Evolutionary conservation across 2,329 filamentous ascomycete genomes (phyloP).

Genomic region (Colletotrichum sp.): DNA sequence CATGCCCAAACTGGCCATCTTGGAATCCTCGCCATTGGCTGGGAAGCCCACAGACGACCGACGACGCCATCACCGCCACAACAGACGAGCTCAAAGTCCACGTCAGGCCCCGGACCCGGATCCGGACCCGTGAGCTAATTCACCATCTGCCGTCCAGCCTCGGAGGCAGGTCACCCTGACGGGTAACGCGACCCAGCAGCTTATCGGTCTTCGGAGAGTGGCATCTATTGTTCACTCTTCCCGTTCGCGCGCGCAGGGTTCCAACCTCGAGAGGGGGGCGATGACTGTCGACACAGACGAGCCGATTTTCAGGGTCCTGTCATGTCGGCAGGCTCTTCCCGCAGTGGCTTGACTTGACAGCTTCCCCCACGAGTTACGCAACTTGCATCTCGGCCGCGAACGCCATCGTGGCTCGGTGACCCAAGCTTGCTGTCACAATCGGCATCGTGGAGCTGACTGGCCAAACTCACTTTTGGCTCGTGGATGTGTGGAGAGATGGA

Average conservation of each 20-base stretch:
- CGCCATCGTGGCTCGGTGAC: conserved; percentile 1
- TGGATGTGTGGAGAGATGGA: conserved; percentile 1
- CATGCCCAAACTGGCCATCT: not conserved
- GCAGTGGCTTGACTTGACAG: not conserved
- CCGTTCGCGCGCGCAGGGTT: not conserved
- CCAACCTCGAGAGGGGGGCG: not conserved
- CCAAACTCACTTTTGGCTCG: not conserved
- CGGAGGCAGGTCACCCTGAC: not conserved
- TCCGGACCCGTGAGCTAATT: not conserved
- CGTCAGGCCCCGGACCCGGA: not conserved
- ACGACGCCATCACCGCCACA: conserved; percentile 10
- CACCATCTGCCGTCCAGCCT: not conserved
- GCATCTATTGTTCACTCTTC: not conserved
- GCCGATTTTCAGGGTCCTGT: not conserved
- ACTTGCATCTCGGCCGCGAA: not conserved
- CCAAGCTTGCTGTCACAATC: not conserved
- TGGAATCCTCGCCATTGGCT: not conserved
- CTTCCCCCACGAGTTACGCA: not conserved
- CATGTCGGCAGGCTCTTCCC: not conserved
- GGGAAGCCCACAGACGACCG: not conserved
- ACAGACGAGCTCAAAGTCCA: conserved; percentile 1
- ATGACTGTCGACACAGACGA: not conserved
- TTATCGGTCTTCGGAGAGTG: not conserved
- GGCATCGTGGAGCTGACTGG: not conserved
- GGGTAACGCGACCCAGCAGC: not conserved